These are phyloP conservation scores for Boletus vinaceobasis DNA, from an alignment of 768 basidiomycete species.

Conservation along the genomic window DNA sequence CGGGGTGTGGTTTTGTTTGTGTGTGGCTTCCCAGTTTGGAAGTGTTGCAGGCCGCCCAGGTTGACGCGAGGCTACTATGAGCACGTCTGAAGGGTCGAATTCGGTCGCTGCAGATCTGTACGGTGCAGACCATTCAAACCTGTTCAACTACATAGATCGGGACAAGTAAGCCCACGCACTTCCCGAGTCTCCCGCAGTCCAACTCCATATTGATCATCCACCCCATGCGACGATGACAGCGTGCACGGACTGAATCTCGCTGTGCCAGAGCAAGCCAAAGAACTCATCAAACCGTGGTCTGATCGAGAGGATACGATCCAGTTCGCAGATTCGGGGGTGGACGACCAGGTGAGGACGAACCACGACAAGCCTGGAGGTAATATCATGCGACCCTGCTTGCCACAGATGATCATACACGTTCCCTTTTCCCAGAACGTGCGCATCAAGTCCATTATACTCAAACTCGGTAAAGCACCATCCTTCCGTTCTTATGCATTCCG, in stretches of 20 bases:
- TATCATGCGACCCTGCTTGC: slow-evolving; percentile 15
- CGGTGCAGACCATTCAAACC: slow-evolving; percentile 49
- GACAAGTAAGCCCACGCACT: slow-evolving; percentile 48
- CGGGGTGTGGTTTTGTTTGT: slow-evolving; percentile 17
- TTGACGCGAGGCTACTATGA: slow-evolving; percentile 7
- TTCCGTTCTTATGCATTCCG: slow-evolving; percentile 6
- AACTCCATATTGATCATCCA: not conserved
- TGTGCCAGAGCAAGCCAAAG: slow-evolving; percentile 77
- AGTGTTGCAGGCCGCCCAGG: not conserved
- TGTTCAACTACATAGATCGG: slow-evolving; percentile 60
- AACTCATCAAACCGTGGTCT: slow-evolving; percentile 79
- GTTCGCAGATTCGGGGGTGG: slow-evolving; percentile 76
- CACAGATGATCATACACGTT: slow-evolving; percentile 74
- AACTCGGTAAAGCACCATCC: slow-evolving; percentile 53
- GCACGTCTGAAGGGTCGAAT: slow-evolving; percentile 27
- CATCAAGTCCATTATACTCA: slow-evolving; percentile 69
- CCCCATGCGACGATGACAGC: slow-evolving; percentile 34
- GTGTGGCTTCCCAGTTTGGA: slow-evolving; percentile 12
- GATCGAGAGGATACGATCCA: slow-evolving; percentile 63
- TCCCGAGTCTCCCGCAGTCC: not conserved
- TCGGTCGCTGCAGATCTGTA: slow-evolving; percentile 45
- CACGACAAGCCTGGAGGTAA: not conserved
- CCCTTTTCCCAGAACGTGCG: slow-evolving; percentile 79
- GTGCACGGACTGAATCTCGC: slow-evolving; percentile 78
- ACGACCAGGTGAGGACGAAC: slow-evolving; percentile 64